Conservation (phyloP, 164 flowering plant genomes). For the Cinnamomum micranthum region DNA sequence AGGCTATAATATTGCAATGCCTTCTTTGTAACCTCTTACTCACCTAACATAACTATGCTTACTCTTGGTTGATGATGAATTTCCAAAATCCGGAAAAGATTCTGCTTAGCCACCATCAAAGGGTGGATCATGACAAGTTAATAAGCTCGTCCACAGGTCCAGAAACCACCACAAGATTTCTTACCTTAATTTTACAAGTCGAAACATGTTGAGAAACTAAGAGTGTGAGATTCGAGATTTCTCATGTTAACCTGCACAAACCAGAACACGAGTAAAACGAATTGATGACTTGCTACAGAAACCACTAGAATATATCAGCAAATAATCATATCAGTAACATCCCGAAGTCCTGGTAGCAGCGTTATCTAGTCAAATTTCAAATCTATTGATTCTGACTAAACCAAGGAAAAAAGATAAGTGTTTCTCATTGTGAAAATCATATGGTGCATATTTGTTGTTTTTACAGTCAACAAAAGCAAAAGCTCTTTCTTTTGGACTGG, state of each 20-base stretch:
- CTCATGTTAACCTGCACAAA: slow-evolving; percentile 73
- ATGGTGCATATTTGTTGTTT: neutral
- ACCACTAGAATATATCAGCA: neutral
- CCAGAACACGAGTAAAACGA: neutral
- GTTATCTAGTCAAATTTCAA: neutral
- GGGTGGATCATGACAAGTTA: neutral
- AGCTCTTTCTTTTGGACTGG: neutral
- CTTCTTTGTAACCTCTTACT: neutral
- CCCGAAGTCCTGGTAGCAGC: neutral
- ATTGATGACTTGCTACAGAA: neutral
- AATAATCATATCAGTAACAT: neutral
- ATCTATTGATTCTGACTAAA: neutral
- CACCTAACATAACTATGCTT: neutral
- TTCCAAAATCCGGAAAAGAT: neutral
- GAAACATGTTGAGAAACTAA: slow-evolving; percentile 64
- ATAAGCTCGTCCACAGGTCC: neutral
- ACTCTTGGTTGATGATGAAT: too few species aligned
- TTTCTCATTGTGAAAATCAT: neutral
- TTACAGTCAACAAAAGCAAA: neutral
- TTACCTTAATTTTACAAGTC: slow-evolving; percentile 19
- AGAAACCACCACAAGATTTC: neutral
- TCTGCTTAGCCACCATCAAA: neutral
- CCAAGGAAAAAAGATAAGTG: neutral
- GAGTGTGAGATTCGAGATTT: slow-evolving; percentile 83
- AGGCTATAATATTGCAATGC: neutral